Conservation (phyloP, 2,329 filamentous ascomycete species). For the Diaporthe citrichinensis region DNA sequence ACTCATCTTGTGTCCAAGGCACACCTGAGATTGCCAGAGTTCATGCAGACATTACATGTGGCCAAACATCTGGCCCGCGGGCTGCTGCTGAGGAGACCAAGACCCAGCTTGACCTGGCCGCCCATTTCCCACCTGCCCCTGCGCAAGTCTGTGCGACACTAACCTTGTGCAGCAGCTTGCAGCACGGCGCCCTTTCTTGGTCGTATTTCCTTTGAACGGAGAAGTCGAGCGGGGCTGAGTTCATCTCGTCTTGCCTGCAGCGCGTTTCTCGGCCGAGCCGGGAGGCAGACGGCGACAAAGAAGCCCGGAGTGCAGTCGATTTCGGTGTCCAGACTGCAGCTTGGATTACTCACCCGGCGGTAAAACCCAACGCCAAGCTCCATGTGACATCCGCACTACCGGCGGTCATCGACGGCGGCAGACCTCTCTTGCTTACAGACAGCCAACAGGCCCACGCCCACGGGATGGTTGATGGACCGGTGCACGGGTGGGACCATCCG, state of each 20-base stretch:
- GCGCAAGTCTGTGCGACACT: conserved; percentile 33
- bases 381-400: not conserved
- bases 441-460: conserved; percentile 15
- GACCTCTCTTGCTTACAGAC: not conserved
- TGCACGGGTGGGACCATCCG: conserved; percentile 18
- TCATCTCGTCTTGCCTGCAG: conserved; percentile 23
- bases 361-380: not conserved
- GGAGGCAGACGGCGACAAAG: not conserved
- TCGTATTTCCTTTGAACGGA: not conserved
- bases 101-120: not conserved
- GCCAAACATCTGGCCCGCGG: conserved; percentile 7
- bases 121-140: conserved; percentile 21
- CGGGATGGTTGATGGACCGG: conserved; percentile 2
- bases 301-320: not conserved
- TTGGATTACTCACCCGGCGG: not conserved
- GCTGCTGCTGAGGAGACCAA: conserved; percentile 3
- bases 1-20: not conserved
- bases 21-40: not conserved
- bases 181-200: not conserved
- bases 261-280: not conserved
- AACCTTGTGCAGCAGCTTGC: conserved; percentile 33
- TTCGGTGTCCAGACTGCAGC: not conserved
- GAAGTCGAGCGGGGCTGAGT: not conserved
- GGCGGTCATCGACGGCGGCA: conserved; percentile 9
- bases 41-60: not conserved